Percentiles rank a stretch among this genome's conserved stretches.
Evolutionary conservation across 2,329 filamentous ascomycete species (phyloP).

Genomic region (Colletotrichum horii): DNA sequence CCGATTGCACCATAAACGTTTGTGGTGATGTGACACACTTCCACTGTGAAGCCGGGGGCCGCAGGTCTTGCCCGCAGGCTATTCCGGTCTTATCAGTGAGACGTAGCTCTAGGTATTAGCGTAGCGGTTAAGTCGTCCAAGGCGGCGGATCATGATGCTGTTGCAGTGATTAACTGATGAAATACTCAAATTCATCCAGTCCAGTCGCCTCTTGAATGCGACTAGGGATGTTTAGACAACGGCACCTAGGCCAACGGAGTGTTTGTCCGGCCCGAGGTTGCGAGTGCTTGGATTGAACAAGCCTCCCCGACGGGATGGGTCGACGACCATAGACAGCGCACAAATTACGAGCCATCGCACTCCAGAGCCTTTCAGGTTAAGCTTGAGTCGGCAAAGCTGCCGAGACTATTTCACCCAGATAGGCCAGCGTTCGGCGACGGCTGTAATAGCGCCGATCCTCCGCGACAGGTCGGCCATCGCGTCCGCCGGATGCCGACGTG

Average conservation of each 20-base stretch:
- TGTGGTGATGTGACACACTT: background rate
- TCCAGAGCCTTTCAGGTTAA: background rate
- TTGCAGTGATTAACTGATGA: background rate
- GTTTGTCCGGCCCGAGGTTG: background rate
- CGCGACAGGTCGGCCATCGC: background rate
- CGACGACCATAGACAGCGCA: background rate
- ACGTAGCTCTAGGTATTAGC: background rate
- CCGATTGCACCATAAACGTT: too few species aligned
- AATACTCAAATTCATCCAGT: background rate
- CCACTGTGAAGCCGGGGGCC: background rate
- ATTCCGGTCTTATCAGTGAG: background rate
- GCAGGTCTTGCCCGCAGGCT: background rate
- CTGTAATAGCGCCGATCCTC: background rate
- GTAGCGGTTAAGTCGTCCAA: background rate
- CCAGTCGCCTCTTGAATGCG: background rate
- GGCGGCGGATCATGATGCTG: background rate
- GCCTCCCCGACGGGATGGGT: background rate
- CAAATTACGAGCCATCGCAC: background rate
- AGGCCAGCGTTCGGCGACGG: background rate
- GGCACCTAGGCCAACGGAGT: background rate
- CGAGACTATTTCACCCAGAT: background rate
- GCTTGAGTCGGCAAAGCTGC: background rate
- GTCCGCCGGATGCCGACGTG: background rate
- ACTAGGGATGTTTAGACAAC: background rate
- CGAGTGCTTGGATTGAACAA: background rate